Base-by-base conservation (phyloP, 805 yeast genomes). In the Hanseniaspora jakobsenii region DNA sequence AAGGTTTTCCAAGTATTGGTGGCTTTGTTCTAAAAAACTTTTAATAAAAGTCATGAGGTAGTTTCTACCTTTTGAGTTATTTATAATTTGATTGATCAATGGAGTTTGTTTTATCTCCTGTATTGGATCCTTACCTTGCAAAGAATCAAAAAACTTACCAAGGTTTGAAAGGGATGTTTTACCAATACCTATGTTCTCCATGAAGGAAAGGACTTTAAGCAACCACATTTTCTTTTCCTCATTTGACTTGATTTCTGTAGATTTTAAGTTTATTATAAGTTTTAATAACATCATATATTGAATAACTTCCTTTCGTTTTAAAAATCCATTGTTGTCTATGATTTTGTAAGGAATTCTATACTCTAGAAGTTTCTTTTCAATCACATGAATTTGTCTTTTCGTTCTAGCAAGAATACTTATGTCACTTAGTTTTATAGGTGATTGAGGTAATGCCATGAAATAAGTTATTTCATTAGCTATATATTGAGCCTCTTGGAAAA, bases 401-500 rank as follows among this genome's bases (percentile, higher is more conserved):
- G 84, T 67, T 34, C 97, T 61, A 2, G 81, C 74, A 18, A 89
- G 64, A 3, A 89, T 68, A 0, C 94, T 79, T 48, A 86, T 66
- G 55, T 83, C 93, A n/a, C 69, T 61, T 40, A 63, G 70, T 4
- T 61, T 54, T 41, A 77, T 66, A 0, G 74, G 57, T 8, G 23
- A 17, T 6, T 62, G 53, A 0, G 78, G 75, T 10, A 72, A 52
- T 0, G 66, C 55, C 19, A 66, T 56, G 30, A 83, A 53, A 22
- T 66, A 66, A 19, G 64, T 50, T 14, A 86, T 68, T 49, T 78
- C 81, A 29, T 66, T 60, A 0, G 75, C 74, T 16, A 83, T 67
- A 55, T 72, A 69, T 10, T 65, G 62, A 0, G 83, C 78, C 58
- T 86, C 94, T 36, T 61, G 58, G 14, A 61, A 67, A 6, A 69